Evolutionary conservation across 495 filamentous ascomycete species (phyloP), one percentile per base, ranked within the genome.

Genomic region (Penicillium samsonianum): DNA sequence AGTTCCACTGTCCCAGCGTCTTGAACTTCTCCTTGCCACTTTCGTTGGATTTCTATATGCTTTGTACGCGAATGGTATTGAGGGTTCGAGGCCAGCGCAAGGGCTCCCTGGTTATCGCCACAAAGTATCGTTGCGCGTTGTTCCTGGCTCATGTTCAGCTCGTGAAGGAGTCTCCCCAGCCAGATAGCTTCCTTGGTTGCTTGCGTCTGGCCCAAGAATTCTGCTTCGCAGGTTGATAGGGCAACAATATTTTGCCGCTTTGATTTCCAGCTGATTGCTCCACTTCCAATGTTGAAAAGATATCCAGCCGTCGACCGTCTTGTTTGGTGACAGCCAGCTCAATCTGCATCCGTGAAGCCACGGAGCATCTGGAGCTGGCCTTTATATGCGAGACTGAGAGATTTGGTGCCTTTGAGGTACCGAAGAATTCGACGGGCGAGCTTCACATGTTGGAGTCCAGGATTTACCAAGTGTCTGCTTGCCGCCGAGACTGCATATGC

Each of bases 121-220:
- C 30, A 59, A 20, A 62, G 59, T 19, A 64, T 65, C 48, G 50
- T 66, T 19, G 51, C 53, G 20, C 25, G 28, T 23, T 57, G 31
- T 50, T 30, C 53, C 62, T 48, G 25, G 25, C 25, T 6, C 3
- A 26, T 68, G 38, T 28, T 63, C 14, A 73, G 50, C 46, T 73
- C 67, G 41, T 64, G 58, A 16, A 74, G 64, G 9, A 76, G 58
- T 40, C 57, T 67, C 61, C 57, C 43, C 33, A 78, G 48, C 68
- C 67, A 77, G 25, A 78, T 65, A 4, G 71, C 64, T 61, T 78
- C 75, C 62, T 76, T 77, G 6, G 62, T 67, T 37, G 70, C 73
- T 56, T 73, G 45, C 23, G 57, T 73, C 25, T 63, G 43, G 25
- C 49, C 70, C 7, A 78, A 61, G 51, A 70, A 80, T 58, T 78